These are phyloP conservation scores for Alternaria panax DNA, from an alignment of 2,329 filamentous ascomycete genomes.

Conservation along the genomic window DNA sequence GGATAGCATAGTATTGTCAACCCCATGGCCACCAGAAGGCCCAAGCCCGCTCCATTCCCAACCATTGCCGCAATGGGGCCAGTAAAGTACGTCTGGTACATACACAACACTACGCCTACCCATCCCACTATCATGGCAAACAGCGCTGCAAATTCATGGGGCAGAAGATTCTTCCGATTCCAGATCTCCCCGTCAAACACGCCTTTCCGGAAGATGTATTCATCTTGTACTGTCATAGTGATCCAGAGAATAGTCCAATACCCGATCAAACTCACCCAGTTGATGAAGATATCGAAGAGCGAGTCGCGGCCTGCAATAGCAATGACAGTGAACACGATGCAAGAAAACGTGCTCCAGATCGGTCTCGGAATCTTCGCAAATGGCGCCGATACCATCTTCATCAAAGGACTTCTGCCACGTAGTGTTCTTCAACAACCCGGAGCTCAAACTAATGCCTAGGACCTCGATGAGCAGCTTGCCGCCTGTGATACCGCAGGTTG, in stretches of 20 bases:
- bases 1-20: slow-evolving; percentile 63
- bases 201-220: slow-evolving; percentile 30
- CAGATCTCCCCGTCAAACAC: slow-evolving; percentile 34
- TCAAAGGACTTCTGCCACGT: slow-evolving; percentile 65
- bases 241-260: slow-evolving; percentile 39
- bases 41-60: slow-evolving; percentile 60
- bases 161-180: slow-evolving; percentile 29
- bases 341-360: slow-evolving; percentile 66
- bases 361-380: slow-evolving; percentile 70
- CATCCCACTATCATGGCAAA: slow-evolving; percentile 1
- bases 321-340: slow-evolving; percentile 65
- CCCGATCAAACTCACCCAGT: slow-evolving; percentile 57
- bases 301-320: slow-evolving; percentile 69
- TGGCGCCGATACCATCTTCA: slow-evolving; percentile 60
- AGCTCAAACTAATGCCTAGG: slow-evolving; percentile 67
- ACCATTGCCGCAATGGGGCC: slow-evolving; percentile 29
- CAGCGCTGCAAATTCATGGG: slow-evolving; percentile 24
- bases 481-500: slow-evolving; percentile 61
- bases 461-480: slow-evolving; percentile 67
- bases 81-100: slow-evolving; percentile 23
- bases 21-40: slow-evolving; percentile 61
- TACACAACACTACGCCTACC: not conserved
- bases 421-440: slow-evolving; percentile 60
- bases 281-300: slow-evolving; percentile 69
- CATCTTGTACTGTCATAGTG: slow-evolving; percentile 31